Evolutionary conservation across 495 filamentous ascomycete species (phyloP).

Genomic region (Neurospora sp.): DNA sequence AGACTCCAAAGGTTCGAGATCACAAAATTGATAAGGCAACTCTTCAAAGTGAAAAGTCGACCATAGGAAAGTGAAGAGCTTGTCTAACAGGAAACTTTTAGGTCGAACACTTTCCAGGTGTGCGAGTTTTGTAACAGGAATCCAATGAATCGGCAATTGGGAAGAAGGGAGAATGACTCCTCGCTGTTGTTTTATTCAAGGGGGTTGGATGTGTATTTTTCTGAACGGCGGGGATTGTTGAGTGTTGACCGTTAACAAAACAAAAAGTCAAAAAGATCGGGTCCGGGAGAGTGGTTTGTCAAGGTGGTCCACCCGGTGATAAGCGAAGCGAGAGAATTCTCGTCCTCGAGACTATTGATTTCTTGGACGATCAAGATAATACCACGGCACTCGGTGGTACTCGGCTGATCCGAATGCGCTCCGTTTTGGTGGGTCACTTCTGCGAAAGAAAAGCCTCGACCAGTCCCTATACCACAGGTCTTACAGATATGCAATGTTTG

Average conservation of each 20-base stretch:
- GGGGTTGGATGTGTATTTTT: not conserved
- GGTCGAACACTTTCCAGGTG: not conserved
- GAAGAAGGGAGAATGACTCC: not conserved
- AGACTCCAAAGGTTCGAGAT: not conserved
- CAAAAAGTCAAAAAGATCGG: not conserved
- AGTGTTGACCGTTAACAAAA: not conserved
- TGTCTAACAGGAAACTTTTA: not conserved
- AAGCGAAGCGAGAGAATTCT: conserved; percentile 1
- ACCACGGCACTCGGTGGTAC: not conserved
- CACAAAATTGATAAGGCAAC: not conserved
- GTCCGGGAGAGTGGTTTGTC: not conserved
- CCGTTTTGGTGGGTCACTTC: not conserved
- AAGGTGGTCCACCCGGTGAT: not conserved
- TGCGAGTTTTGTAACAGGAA: not conserved
- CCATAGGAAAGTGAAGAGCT: not conserved
- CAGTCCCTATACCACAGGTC: not conserved
- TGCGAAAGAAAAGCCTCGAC: not conserved
- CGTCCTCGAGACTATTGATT: not conserved
- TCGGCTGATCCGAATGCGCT: not conserved
- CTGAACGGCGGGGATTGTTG: not conserved
- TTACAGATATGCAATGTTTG: not conserved
- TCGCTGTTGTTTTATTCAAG: not conserved
- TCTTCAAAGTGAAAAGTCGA: not conserved
- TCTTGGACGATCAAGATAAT: not conserved
- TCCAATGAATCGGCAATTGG: not conserved